Evolutionary conservation across 1,284 basidiomycete genomes (phyloP).

Genomic region (Neonothopanus nambi): DNA sequence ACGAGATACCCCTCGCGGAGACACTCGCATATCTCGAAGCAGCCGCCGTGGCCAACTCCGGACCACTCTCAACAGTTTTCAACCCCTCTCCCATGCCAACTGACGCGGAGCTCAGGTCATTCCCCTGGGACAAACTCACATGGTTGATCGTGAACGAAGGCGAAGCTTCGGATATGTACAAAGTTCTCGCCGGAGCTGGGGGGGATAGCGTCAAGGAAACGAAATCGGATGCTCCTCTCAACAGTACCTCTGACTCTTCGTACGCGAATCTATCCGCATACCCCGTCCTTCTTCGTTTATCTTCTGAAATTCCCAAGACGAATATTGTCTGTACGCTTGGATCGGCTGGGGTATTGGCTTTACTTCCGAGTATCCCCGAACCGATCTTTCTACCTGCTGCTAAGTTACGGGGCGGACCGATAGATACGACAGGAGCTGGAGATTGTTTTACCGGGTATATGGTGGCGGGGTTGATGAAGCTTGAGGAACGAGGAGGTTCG

Average conservation of each 20-base stretch:
- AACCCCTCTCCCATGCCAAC: constrained; percentile 59
- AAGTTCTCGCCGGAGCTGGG: constrained; percentile 22
- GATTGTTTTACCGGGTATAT: constrained; percentile 64
- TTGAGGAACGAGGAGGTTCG: constrained; percentile 27
- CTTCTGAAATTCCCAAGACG: constrained; percentile 31
- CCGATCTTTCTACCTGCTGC: constrained; percentile 47
- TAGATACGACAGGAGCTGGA: constrained; percentile 61
- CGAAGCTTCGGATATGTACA: constrained; percentile 44
- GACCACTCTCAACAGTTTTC: constrained; percentile 37
- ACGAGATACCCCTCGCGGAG: constrained; percentile 50
- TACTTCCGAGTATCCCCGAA: constrained; percentile 28
- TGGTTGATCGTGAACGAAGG: constrained; percentile 59
- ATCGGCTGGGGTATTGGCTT: constrained; percentile 46
- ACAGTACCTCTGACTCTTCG: constrained; percentile 1
- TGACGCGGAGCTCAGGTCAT: constrained; percentile 34
- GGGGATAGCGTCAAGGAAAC: constrained; percentile 3
- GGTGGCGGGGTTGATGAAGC: constrained; percentile 51
- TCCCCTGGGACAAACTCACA: constrained; percentile 50
- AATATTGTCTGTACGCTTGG: constrained; percentile 60
- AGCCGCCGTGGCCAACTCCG: constrained; percentile 9
- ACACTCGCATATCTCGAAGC: constrained; percentile 37
- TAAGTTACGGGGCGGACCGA: constrained; percentile 36
- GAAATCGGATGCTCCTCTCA: too few species aligned
- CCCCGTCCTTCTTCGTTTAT: constrained; percentile 8
- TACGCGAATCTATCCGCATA: constrained; percentile 14